phyloP scores from a whole-genome alignment of 257 asterid genomes.

The Nicotiana sylvestris region DNA sequence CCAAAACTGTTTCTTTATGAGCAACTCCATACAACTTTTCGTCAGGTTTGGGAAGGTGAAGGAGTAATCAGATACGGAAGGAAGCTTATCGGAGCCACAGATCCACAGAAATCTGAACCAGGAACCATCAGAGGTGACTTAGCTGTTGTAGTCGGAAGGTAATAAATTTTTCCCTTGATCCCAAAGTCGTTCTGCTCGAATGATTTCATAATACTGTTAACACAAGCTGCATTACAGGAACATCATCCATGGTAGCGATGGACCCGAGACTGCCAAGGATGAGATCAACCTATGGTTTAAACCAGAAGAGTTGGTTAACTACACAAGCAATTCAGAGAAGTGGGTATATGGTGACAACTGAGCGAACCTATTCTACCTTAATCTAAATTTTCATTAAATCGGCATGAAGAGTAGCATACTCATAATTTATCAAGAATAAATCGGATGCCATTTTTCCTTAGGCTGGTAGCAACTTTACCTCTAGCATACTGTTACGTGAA shows the following conservation, averaged over 20 bases:
- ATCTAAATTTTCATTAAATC: background rate
- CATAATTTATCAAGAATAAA: constrained; percentile 27
- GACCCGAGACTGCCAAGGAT: constrained; percentile 98
- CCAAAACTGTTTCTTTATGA: background rate
- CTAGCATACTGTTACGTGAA: constrained; percentile 7
- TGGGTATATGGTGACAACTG: constrained; percentile 84
- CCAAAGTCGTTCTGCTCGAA: background rate
- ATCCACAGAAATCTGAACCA: constrained; percentile 99
- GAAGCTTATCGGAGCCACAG: constrained; percentile 96
- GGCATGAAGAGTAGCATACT: constrained; percentile 15
- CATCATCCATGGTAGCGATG: constrained; percentile 96
- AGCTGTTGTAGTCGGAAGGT: constrained; percentile 96
- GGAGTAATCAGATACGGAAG: constrained; percentile 95
- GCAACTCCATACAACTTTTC: background rate
- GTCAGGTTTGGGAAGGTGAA: constrained; percentile 99
- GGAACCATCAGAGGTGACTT: constrained; percentile 98
- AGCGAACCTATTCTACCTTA: background rate
- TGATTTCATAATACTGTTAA: background rate
- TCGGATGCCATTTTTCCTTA: constrained; percentile 21
- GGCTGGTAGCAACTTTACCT: constrained; percentile 15
- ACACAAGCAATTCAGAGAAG: constrained; percentile 80
- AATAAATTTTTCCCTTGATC: background rate
- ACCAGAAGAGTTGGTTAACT: constrained; percentile 82
- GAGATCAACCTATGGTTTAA: constrained; percentile 95
- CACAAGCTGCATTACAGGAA: constrained; percentile 42